These are phyloP conservation scores for Lactarius pseudohatsudake DNA, from an alignment of 768 basidiomycete genomes.

Conservation along the genomic window DNA sequence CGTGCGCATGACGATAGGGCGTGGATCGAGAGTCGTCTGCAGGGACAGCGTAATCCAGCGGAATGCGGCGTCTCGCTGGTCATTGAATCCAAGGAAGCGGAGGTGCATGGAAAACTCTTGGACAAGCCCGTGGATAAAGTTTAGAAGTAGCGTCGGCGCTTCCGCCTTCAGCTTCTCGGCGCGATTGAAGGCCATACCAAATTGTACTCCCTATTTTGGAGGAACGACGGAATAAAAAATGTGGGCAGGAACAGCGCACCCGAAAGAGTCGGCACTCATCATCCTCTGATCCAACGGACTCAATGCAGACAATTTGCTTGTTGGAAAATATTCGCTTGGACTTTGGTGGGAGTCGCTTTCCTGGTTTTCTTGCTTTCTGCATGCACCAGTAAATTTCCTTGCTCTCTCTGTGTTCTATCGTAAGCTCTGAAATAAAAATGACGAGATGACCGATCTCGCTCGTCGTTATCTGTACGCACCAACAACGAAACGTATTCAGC, in stretches of 20 bases:
- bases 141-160: slow-evolving; percentile 28
- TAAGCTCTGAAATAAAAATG: neutral
- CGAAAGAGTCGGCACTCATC: slow-evolving; percentile 38
- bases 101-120: slow-evolving; percentile 23
- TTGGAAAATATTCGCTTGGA: slow-evolving; percentile 42
- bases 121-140: slow-evolving; percentile 27
- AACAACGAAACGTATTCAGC: neutral
- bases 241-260: slow-evolving; percentile 26
- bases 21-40: slow-evolving; percentile 46
- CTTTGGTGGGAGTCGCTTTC: slow-evolving; percentile 37
- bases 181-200: slow-evolving; percentile 33
- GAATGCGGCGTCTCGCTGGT: slow-evolving; percentile 52
- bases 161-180: slow-evolving; percentile 35
- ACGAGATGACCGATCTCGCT: slow-evolving; percentile 32
- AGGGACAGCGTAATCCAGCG: slow-evolving; percentile 56
- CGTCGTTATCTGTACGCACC: slow-evolving; percentile 40
- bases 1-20: slow-evolving; percentile 33
- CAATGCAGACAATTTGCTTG: slow-evolving; percentile 48
- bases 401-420: slow-evolving; percentile 13
- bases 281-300: slow-evolving; percentile 27
- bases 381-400: slow-evolving; percentile 40
- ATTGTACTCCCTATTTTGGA: slow-evolving; percentile 32
- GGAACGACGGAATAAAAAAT: neutral
- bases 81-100: slow-evolving; percentile 49
- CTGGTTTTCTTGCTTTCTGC: slow-evolving; percentile 26